These are phyloP conservation scores for Diutina pseudorugosa DNA, from an alignment of 1,139 yeast species.

Conservation along the genomic window DNA sequence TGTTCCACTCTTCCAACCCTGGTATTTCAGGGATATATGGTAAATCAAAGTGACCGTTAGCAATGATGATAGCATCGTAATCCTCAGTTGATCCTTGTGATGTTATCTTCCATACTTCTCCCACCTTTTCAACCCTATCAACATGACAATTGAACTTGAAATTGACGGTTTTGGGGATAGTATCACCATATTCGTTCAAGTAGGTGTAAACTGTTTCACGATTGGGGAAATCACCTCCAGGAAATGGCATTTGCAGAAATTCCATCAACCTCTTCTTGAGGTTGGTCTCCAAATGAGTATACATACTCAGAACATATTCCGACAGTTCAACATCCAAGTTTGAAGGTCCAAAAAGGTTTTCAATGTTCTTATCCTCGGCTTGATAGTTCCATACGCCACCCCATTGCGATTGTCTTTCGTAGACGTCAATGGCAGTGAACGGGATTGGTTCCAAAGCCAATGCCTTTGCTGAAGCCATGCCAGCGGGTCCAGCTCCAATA, in stretches of 20 bases:
- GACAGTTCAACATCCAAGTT: too few relatives aligned
- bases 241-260: slow-evolving; percentile 23
- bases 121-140: slow-evolving; percentile 10
- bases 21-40: slow-evolving; percentile 43
- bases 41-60: slow-evolving; percentile 46
- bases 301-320: slow-evolving; percentile 30
- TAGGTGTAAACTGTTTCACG: slow-evolving; percentile 27
- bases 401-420: slow-evolving; percentile 26
- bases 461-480: slow-evolving; percentile 36
- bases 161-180: slow-evolving; percentile 19
- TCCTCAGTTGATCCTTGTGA: slow-evolving; percentile 8
- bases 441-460: slow-evolving; percentile 25
- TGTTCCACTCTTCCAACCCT: slow-evolving; percentile 41
- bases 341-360: too few relatives aligned
- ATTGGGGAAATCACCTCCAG: slow-evolving; percentile 22
- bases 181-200: slow-evolving; percentile 18
- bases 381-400: slow-evolving; percentile 41
- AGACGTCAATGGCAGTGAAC: slow-evolving; percentile 24
- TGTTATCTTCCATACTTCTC: slow-evolving; percentile 12
- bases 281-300: slow-evolving; percentile 36
- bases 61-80: slow-evolving; percentile 43
- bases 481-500: slow-evolving; percentile 43
- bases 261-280: slow-evolving; percentile 30
- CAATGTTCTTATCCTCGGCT: too few relatives aligned
- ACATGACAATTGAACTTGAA: slow-evolving; percentile 15